These are phyloP conservation scores for Forsythia suspensa DNA, from an alignment of 257 asterid genomes.

Conservation along the genomic window DNA sequence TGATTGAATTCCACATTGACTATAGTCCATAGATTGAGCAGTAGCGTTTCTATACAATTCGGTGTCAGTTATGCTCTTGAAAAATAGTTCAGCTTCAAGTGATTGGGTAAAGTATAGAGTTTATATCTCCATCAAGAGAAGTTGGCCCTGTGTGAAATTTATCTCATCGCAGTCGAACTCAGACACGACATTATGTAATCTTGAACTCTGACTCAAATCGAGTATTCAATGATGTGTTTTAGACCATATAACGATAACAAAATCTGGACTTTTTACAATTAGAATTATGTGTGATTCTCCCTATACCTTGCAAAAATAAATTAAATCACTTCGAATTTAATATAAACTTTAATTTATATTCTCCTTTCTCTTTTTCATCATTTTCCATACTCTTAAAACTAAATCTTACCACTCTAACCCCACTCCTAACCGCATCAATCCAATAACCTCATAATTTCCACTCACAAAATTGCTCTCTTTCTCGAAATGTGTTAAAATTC, in stretches of 20 bases:
- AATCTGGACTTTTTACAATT: background rate
- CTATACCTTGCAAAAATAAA: background rate
- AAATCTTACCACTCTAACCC: background rate
- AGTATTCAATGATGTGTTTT: background rate
- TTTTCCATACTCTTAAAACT: background rate
- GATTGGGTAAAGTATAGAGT: background rate
- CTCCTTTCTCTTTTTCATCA: background rate
- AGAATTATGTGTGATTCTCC: background rate
- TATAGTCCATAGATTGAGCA: conserved; percentile 5
- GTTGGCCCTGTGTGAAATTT: background rate
- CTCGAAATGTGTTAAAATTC: background rate
- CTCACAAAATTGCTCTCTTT: background rate
- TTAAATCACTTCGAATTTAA: background rate
- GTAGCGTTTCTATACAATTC: conserved; percentile 2
- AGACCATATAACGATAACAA: background rate
- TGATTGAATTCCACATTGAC: background rate
- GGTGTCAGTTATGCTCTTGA: background rate
- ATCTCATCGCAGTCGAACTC: background rate
- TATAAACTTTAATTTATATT: background rate
- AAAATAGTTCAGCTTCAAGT: background rate
- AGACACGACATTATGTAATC: background rate
- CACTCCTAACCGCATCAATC: background rate
- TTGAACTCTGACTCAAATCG: background rate
- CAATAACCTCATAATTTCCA: background rate
- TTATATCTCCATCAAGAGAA: background rate